phyloP scores from a whole-genome alignment of 768 basidiomycete species.

The Collybia sp. region DNA sequence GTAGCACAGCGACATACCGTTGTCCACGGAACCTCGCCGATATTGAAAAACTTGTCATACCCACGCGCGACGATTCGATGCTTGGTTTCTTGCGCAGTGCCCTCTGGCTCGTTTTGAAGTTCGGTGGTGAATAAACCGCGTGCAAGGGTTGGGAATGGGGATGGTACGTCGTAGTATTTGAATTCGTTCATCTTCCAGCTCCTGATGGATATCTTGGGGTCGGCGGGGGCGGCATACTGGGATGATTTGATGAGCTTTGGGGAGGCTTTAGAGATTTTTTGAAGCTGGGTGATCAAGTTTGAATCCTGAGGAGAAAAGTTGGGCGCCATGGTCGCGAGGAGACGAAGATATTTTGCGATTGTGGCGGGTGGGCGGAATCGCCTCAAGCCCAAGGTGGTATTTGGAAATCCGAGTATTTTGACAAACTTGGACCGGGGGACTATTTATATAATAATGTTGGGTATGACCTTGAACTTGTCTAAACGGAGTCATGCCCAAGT shows the following conservation, averaged over 20 bases:
- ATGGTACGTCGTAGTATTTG: conserved; percentile 87
- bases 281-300: conserved; percentile 52
- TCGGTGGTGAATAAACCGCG: conserved; percentile 82
- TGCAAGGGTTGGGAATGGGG: conserved; percentile 93
- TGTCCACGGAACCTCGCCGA: conserved; percentile 94
- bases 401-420: too few relatives aligned
- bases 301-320: conserved; percentile 37
- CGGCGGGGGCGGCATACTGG: conserved; percentile 51
- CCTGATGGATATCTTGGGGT: conserved; percentile 48
- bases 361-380: too few relatives aligned
- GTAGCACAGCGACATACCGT: conserved; percentile 47
- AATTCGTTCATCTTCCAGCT: conserved; percentile 99
- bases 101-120: conserved; percentile 17
- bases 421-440: too few relatives aligned
- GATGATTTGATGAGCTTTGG: conserved; percentile 65
- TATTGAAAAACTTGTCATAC: conserved; percentile 99
- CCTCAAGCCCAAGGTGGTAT: too few relatives aligned
- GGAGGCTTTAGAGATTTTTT: conserved; percentile 44
- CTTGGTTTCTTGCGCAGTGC: conserved; percentile 11
- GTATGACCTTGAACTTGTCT: too few relatives aligned
- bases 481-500: too few relatives aligned
- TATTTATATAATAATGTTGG: too few relatives aligned
- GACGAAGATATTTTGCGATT: too few relatives aligned
- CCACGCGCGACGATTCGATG: conserved; percentile 80
- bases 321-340: conserved; percentile 11